These are phyloP conservation scores for Ashbya aceris DNA, from an alignment of 1,139 yeast genomes.

Conservation along the genomic window DNA sequence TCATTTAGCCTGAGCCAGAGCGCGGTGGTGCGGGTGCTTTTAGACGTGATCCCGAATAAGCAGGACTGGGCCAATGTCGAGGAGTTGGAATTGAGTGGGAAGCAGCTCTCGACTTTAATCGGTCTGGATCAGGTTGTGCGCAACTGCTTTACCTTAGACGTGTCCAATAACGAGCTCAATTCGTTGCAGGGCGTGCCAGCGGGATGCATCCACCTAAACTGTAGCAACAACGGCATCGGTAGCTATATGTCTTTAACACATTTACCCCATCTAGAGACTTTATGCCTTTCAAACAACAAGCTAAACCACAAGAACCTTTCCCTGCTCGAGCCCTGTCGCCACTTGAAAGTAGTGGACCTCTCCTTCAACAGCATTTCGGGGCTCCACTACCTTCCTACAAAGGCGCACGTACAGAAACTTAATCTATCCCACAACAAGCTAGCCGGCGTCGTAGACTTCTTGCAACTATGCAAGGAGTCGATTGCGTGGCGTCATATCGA, in stretches of 20 bases:
- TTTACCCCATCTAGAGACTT: constrained; percentile 18
- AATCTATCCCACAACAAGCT: constrained; percentile 19
- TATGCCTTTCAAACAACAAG: constrained; percentile 17
- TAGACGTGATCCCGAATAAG: constrained; percentile 15
- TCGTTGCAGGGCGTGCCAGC: constrained; percentile 17
- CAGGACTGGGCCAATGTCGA: constrained; percentile 13
- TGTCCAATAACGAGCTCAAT: constrained; percentile 16
- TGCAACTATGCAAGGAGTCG: constrained; percentile 10
- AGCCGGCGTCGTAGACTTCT: constrained; percentile 19
- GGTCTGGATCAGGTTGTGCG: constrained; percentile 22
- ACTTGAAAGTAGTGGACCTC: constrained; percentile 17
- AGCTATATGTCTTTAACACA: constrained; percentile 14
- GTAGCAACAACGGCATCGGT: constrained; percentile 15
- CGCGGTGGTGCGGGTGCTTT: constrained; percentile 18
- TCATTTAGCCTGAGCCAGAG: constrained; percentile 19
- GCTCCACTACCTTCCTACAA: constrained; percentile 15
- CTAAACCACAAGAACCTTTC: constrained; percentile 14
- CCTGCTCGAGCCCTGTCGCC: constrained; percentile 13
- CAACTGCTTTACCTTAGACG: constrained; percentile 14
- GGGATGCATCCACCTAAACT: constrained; percentile 10
- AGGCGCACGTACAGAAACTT: constrained; percentile 12
- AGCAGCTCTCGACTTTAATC: constrained; percentile 13
- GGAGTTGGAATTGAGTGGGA: constrained; percentile 12
- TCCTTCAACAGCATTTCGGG: constrained; percentile 19
- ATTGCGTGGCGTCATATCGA: constrained; percentile 19